phyloP scores from a whole-genome alignment of 257 asterid genomes.

The Solanum clarkiae region DNA sequence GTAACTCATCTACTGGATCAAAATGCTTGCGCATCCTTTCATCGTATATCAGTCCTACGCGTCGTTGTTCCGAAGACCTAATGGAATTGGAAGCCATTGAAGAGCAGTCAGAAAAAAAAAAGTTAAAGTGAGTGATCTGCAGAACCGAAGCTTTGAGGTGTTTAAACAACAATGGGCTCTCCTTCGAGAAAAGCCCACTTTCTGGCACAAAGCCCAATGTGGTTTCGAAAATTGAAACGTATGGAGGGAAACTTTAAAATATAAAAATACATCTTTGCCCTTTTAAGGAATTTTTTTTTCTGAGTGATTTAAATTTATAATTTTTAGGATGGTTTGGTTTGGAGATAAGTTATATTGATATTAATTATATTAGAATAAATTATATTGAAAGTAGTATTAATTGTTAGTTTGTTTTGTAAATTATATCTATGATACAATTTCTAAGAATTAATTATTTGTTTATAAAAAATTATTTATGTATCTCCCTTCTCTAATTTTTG shows the following conservation, averaged over 20 bases:
- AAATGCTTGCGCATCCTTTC: constrained; percentile 73
- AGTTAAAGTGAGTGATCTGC: background rate
- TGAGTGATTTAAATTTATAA: background rate
- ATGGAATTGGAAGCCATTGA: background rate
- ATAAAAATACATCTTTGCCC: background rate
- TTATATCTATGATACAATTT: too few species aligned
- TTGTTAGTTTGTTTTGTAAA: too few species aligned
- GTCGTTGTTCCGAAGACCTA: constrained; percentile 11
- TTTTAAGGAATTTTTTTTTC: background rate
- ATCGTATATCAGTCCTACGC: constrained; percentile 80
- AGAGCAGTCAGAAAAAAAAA: background rate
- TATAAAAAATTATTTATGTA: too few species aligned
- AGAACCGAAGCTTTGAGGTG: background rate
- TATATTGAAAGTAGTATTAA: too few species aligned
- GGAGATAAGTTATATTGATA: too few species aligned
- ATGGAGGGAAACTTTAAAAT: background rate
- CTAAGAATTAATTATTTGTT: too few species aligned
- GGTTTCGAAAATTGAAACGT: background rate
- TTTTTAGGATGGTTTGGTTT: too few species aligned
- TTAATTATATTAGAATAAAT: too few species aligned
- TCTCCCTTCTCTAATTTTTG: too few species aligned
- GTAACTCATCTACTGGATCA: constrained; percentile 29
- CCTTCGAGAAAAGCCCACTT: background rate
- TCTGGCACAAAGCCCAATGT: background rate
- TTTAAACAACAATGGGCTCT: background rate